A percentile compares a stretch with the other conserved stretches of the same genome.
These are phyloP conservation scores for Sphaerulina vaccinii DNA, from an alignment of 2,329 filamentous ascomycete species.

Conservation along the genomic window DNA sequence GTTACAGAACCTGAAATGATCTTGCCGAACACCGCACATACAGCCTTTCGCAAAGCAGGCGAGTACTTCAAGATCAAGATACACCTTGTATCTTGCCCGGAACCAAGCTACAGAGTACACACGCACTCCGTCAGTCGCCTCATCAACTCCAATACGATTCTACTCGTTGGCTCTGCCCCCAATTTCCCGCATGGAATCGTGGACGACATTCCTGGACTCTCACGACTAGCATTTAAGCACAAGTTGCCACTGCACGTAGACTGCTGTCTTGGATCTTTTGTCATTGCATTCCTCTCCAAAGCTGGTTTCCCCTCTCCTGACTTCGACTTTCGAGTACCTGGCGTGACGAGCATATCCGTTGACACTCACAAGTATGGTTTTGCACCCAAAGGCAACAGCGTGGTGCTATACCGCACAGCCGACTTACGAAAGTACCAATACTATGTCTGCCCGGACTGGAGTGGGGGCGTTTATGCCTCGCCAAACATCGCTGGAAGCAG, in stretches of 20 bases:
- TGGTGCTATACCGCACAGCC: slow-evolving; percentile 81
- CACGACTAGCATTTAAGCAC: slow-evolving; percentile 74
- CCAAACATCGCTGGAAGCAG: slow-evolving; percentile 88
- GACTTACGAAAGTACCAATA: slow-evolving; percentile 86
- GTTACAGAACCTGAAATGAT: slow-evolving; percentile 97
- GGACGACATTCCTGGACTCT: slow-evolving; percentile 85
- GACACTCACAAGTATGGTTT: slow-evolving; percentile 99
- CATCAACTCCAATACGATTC: slow-evolving; percentile 88
- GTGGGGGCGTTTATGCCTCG: slow-evolving; percentile 91
- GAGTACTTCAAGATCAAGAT: slow-evolving; percentile 97
- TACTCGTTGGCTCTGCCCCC: slow-evolving; percentile 90
- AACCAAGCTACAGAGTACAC: slow-evolving; percentile 81
- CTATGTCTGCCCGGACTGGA: slow-evolving; percentile 93
- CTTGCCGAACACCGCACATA: slow-evolving; percentile 89
- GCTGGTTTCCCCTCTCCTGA: slow-evolving; percentile 87
- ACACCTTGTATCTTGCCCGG: slow-evolving; percentile 83
- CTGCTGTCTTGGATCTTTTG: slow-evolving; percentile 94
- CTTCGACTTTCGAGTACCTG: slow-evolving; percentile 92
- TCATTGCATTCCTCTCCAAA: slow-evolving; percentile 85
- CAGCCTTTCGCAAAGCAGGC: slow-evolving; percentile 92
- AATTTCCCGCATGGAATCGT: slow-evolving; percentile 99
- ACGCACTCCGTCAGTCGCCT: slow-evolving; percentile 74
- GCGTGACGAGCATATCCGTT: slow-evolving; percentile 92
- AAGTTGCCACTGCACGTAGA: slow-evolving; percentile 91
- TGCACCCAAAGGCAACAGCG: slow-evolving; percentile 95